Percentiles rank a stretch among this genome's conserved stretches.
Conservation (phyloP, 306 rosid species). For the Crataegus laevigata region DNA sequence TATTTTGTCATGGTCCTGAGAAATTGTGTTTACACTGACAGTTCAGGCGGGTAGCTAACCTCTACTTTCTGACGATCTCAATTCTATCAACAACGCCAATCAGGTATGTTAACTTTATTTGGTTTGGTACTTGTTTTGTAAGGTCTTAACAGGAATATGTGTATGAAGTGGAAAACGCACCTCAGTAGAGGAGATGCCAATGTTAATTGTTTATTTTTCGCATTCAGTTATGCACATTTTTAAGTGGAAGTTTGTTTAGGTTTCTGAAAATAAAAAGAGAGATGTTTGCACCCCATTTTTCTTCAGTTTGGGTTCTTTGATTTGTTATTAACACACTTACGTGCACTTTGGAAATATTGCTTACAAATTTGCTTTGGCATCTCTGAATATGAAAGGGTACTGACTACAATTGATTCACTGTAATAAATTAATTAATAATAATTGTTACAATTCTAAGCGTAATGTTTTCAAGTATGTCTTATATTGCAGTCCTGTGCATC, state of each 20-base stretch:
- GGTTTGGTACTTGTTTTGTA: not conserved
- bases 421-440: slow-evolving; percentile 1
- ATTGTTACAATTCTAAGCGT: not conserved
- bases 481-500: slow-evolving; percentile 80
- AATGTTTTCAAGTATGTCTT: slow-evolving; percentile 25
- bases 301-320: not conserved
- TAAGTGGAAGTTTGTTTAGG: not conserved
- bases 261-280: not conserved
- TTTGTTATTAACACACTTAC: not conserved
- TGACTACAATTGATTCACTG: slow-evolving; percentile 2
- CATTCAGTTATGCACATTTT: not conserved
- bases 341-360: not conserved
- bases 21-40: slow-evolving; percentile 41
- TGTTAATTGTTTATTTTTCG: not conserved
- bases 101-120: slow-evolving; percentile 41
- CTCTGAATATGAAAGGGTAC: slow-evolving; percentile 6
- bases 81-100: slow-evolving; percentile 87
- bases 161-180: not conserved
- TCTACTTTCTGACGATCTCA: slow-evolving; percentile 90
- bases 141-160: not conserved
- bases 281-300: not conserved
- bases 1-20: slow-evolving; percentile 29
- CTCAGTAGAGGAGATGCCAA: not conserved
- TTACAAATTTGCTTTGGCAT: not conserved
- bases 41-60: slow-evolving; percentile 99